Evolutionary conservation across 2,329 filamentous ascomycete genomes (phyloP), one percentile per base, ranked within the genome.

Genomic region (Microthyrium microscopicum): DNA sequence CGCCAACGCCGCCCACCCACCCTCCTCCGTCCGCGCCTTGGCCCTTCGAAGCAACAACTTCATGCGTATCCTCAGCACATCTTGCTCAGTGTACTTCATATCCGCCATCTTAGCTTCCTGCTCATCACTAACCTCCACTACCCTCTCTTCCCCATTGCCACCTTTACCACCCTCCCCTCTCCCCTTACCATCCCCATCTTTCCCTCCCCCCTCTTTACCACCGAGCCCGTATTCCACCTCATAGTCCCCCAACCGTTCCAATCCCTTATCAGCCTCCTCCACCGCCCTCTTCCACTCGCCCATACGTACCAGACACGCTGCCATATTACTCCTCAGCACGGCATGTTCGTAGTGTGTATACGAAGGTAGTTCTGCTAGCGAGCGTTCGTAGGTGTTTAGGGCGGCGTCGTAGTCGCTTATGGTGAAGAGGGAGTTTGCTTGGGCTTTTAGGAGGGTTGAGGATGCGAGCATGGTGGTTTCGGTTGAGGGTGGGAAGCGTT

Each of bases 281-380:
- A 84, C 67, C 7, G 83, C 81, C 20, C 81, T 73, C 43, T 85
- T 83, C 81, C 84, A 94, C 40, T 87, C 76, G 39, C 74, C 65
- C 3, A 91, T 62, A 51, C 91, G 91, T 35, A 95, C 54, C 46
- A 93, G 73, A 50, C 84, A 93, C 7, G 85, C 87, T 2, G 87
- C 70, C 42, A 94, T 77, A 58, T 95, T 95, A 51, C 79, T 84
- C 38, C 77, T 73, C 5, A 95, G 64, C 7, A 95, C 81, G 18
- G 85, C 83, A 40, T 87, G 65, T 44, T 93, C 83, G 57, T 82
- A 93, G 51, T 87, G 74, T 18, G 92, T 69, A 51, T 92, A 91
- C 42, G 72, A 75, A 2, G 87, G 87, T 46, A 82, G 85, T 5
- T 74, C 68, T 9, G 72, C 65, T 3, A 91, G 63, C 16, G 89